A percentile compares a stretch with the other conserved stretches of the same genome.
Conservation (phyloP, 1,284 basidiomycete genomes). For the Coniferiporia weirii region DNA sequence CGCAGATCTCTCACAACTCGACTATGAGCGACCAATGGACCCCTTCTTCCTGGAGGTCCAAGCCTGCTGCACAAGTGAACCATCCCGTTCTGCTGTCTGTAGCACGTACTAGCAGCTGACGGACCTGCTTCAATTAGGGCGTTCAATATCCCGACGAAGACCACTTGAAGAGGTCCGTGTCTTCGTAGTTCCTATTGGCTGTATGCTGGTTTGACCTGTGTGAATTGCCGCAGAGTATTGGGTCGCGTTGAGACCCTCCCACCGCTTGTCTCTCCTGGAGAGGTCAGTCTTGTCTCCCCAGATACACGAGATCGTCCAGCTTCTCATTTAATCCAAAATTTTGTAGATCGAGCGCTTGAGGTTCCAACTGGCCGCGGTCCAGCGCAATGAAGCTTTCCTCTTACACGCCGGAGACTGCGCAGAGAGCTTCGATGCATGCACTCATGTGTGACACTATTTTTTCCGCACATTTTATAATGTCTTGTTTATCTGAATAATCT, state of each 20-base stretch:
- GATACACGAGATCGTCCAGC: not conserved
- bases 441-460: constrained; percentile 50
- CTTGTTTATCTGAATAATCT: not conserved
- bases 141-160: constrained; percentile 35
- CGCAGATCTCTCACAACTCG: not conserved
- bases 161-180: constrained; percentile 28
- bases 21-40: constrained; percentile 32
- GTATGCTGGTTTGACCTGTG: not conserved
- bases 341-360: constrained; percentile 81
- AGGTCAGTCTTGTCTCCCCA: constrained; percentile 48
- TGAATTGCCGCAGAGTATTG: constrained; percentile 52
- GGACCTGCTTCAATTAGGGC: constrained; percentile 18
- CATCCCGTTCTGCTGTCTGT: not conserved
- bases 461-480: not conserved
- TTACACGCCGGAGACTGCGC: constrained; percentile 98
- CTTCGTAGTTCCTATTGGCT: not conserved
- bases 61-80: constrained; percentile 44
- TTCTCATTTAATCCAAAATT: not conserved
- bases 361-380: constrained; percentile 74
- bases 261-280: constrained; percentile 83
- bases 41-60: constrained; percentile 49
- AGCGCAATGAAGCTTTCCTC: constrained; percentile 87
- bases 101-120: no score
- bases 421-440: constrained; percentile 90
- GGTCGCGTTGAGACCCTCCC: constrained; percentile 71